Percentiles rank a stretch among this genome's conserved stretches.
These are phyloP conservation scores for Trypanosoma scelopori DNA, from an alignment of 208 protist genomes.

Conservation along the genomic window DNA sequence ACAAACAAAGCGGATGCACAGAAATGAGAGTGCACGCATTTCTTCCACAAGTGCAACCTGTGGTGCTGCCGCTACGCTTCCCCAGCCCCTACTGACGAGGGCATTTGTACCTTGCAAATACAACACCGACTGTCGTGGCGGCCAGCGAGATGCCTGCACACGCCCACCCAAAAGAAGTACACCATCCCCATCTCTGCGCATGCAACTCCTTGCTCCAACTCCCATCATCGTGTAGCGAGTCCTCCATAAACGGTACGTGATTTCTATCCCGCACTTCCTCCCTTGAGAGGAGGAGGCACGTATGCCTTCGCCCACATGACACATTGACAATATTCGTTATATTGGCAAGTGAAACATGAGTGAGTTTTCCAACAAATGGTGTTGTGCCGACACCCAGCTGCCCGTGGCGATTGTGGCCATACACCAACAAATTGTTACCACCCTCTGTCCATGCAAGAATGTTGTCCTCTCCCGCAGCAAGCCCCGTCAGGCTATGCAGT, in stretches of 20 bases:
- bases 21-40: background rate
- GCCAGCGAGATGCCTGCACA: background rate
- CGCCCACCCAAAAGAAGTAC: constrained; percentile 3
- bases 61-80: background rate
- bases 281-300: constrained; percentile 15
- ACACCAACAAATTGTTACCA: constrained; percentile 13
- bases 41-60: background rate
- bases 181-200: background rate
- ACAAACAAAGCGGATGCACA: background rate
- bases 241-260: constrained; percentile 19
- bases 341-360: constrained; percentile 6
- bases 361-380: constrained; percentile 15
- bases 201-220: background rate
- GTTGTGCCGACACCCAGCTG: constrained; percentile 12
- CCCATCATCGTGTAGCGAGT: constrained; percentile 7
- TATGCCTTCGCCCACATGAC: constrained; percentile 24
- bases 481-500: constrained; percentile 9
- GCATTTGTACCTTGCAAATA: constrained; percentile 1
- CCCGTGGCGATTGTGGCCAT: constrained; percentile 12
- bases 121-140: background rate
- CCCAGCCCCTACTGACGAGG: background rate
- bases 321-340: constrained; percentile 22
- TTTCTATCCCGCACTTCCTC: constrained; percentile 12
- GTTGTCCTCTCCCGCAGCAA: constrained; percentile 16
- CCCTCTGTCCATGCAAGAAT: constrained; percentile 18